A percentile compares a stretch with the other conserved stretches of the same genome.
Conservation (phyloP, 225 moss, liverwort and hornwort genomes). For the Marchantia paleacea region DNA sequence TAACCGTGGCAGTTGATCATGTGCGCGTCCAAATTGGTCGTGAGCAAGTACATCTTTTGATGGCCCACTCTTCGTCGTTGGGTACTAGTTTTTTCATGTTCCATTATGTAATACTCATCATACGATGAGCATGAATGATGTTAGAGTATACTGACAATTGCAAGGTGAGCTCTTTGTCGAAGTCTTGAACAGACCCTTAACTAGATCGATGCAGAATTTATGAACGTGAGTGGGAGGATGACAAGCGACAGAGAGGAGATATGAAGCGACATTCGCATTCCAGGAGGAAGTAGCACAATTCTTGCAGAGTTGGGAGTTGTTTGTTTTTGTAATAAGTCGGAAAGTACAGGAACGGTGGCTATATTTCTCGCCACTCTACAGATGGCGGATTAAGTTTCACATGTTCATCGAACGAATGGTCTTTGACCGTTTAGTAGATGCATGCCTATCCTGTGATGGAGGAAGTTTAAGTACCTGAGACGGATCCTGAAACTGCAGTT, state of each 20-base stretch:
- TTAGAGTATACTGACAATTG: neutral
- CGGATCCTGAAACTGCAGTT: neutral
- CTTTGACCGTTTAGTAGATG: neutral
- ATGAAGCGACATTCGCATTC: conserved; percentile 87
- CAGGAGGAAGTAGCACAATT: conserved; percentile 60
- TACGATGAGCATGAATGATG: neutral
- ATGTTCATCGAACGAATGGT: neutral
- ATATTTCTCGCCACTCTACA: neutral
- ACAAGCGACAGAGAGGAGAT: conserved; percentile 82
- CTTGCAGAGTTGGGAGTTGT: neutral
- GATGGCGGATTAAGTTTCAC: neutral
- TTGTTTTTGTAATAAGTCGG: conserved; percentile 6
- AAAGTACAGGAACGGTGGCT: neutral
- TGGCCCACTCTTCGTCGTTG: too few relatives aligned
- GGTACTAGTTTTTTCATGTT: too few relatives aligned
- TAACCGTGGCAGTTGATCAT: too few relatives aligned
- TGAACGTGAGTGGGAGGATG: conserved; percentile 94
- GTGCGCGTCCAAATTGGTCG: too few relatives aligned
- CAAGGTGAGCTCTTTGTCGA: neutral
- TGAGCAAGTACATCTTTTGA: too few relatives aligned
- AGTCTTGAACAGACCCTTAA: conserved; percentile 45
- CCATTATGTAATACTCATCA: too few relatives aligned
- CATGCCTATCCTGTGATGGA: neutral
- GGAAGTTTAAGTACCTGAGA: neutral
- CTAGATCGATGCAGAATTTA: conserved; percentile 57